Evolutionary conservation across 2,329 filamentous ascomycete species (phyloP).

Genomic region (Metarhizium anisopliae): DNA sequence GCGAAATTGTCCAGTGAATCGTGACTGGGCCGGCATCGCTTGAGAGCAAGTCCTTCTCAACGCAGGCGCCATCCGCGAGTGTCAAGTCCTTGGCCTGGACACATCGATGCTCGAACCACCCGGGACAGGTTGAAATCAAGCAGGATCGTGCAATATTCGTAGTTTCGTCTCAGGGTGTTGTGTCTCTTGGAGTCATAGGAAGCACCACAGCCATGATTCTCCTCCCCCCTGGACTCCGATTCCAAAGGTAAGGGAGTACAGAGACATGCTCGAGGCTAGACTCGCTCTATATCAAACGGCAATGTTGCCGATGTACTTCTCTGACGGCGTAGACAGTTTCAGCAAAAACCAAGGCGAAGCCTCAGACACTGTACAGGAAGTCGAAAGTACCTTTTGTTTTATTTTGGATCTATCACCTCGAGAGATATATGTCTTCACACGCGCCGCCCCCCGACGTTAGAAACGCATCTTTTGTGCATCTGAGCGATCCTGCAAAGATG

Average conservation of each 20-base stretch:
- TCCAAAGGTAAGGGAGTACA: conserved; percentile 62
- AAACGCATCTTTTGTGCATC: conserved; percentile 9
- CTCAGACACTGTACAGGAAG: conserved; percentile 67
- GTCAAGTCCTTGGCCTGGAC: conserved; percentile 43
- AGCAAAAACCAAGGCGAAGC: conserved; percentile 76
- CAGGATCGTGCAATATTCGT: conserved; percentile 68
- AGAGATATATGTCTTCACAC: background rate
- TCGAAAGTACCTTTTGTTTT: conserved; percentile 74
- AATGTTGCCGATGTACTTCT: conserved; percentile 80
- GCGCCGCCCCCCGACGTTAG: background rate
- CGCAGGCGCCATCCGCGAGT: conserved; percentile 32
- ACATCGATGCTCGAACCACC: conserved; percentile 32
- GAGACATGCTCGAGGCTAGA: conserved; percentile 63
- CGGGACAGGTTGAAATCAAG: conserved; percentile 72
- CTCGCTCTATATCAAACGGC: conserved; percentile 84
- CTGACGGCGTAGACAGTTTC: conserved; percentile 82
- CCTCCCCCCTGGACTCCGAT: conserved; percentile 69
- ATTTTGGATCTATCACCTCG: conserved; percentile 22
- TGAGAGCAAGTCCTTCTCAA: conserved; percentile 44
- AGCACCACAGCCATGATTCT: conserved; percentile 91
- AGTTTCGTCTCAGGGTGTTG: conserved; percentile 69
- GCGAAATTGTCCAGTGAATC: conserved; percentile 69
- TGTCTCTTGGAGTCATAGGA: conserved; percentile 99
- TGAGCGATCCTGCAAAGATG: conserved; percentile 55
- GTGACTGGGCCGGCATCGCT: conserved; percentile 76